phyloP scores from a whole-genome alignment of 2,329 filamentous ascomycete species.

The Colletotrichum sp. region DNA sequence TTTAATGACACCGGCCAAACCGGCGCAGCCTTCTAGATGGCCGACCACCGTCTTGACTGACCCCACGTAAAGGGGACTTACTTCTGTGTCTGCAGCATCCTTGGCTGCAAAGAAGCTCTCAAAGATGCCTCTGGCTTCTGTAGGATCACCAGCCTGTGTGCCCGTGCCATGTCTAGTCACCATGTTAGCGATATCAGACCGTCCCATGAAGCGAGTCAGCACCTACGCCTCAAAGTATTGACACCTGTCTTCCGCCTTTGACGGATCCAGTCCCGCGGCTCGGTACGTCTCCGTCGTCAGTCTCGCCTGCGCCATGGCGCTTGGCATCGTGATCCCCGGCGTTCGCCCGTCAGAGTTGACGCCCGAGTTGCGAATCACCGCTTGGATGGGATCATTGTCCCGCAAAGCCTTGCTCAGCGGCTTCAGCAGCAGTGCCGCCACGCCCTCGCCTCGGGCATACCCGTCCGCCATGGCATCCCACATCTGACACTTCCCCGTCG shows the following conservation, averaged over 20 bases:
- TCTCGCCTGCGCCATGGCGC: constrained; percentile 36
- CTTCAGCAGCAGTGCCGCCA: constrained; percentile 57
- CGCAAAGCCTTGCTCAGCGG: constrained; percentile 47
- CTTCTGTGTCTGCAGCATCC: neutral
- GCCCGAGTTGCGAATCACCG: constrained; percentile 37
- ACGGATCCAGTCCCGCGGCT: constrained; percentile 26
- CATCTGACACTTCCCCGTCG: constrained; percentile 26
- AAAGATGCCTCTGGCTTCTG: constrained; percentile 47
- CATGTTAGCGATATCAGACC: neutral
- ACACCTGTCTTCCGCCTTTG: constrained; percentile 29
- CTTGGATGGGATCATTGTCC: constrained; percentile 40
- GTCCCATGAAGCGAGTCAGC: constrained; percentile 16
- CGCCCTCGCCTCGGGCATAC: constrained; percentile 47
- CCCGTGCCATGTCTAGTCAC: constrained; percentile 43
- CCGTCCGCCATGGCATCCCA: constrained; percentile 36
- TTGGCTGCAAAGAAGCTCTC: constrained; percentile 18
- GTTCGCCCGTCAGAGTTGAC: constrained; percentile 48
- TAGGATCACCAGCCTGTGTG: constrained; percentile 50
- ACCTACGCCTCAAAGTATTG: constrained; percentile 48
- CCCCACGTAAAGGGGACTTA: constrained; percentile 26
- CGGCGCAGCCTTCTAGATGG: constrained; percentile 27
- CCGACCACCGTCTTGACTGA: constrained; percentile 31
- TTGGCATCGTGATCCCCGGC: constrained; percentile 47
- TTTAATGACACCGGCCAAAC: constrained; percentile 11
- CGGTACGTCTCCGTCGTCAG: constrained; percentile 35